phyloP scores from a whole-genome alignment of 2,329 filamentous ascomycete genomes.

The Ilyonectria destructans region DNA sequence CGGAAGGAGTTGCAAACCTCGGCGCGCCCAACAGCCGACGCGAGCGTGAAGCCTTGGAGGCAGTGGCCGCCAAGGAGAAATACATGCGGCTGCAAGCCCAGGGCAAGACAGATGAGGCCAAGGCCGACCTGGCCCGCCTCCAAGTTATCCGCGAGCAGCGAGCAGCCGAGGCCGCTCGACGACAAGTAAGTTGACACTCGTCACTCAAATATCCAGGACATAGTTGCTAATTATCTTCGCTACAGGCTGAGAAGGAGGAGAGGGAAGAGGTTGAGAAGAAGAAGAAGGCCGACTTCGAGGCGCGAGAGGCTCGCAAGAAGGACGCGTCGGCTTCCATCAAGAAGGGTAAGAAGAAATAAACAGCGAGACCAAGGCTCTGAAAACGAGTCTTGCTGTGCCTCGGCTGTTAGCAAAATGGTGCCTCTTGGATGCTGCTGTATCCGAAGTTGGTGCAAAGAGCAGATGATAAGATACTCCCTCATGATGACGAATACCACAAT shows the following conservation, averaged over 20 bases:
- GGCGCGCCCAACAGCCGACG: constrained; percentile 64
- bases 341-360: constrained; percentile 66
- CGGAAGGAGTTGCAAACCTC: constrained; percentile 72
- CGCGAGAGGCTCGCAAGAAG: constrained; percentile 68
- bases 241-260: constrained; percentile 73
- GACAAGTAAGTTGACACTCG: constrained; percentile 73
- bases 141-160: constrained; percentile 88
- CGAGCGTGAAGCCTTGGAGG: constrained; percentile 84
- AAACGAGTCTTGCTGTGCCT: constrained; percentile 14
- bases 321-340: constrained; percentile 65
- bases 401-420: constrained; percentile 21
- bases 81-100: constrained; percentile 94
- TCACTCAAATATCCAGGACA: neutral
- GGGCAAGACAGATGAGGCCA: constrained; percentile 97
- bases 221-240: constrained; percentile 43
- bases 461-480: constrained; percentile 8
- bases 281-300: constrained; percentile 68
- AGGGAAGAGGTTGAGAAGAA: constrained; percentile 66
- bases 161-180: constrained; percentile 85
- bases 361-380: constrained; percentile 2
- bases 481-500: constrained; percentile 19
- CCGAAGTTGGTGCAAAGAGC: constrained; percentile 14
- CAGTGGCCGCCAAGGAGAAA: constrained; percentile 88
- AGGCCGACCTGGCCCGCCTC: constrained; percentile 88
- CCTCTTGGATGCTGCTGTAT: constrained; percentile 6